Base-by-base conservation (phyloP, 495 filamentous ascomycete genomes). In the Hypoxylon subgilvum region DNA sequence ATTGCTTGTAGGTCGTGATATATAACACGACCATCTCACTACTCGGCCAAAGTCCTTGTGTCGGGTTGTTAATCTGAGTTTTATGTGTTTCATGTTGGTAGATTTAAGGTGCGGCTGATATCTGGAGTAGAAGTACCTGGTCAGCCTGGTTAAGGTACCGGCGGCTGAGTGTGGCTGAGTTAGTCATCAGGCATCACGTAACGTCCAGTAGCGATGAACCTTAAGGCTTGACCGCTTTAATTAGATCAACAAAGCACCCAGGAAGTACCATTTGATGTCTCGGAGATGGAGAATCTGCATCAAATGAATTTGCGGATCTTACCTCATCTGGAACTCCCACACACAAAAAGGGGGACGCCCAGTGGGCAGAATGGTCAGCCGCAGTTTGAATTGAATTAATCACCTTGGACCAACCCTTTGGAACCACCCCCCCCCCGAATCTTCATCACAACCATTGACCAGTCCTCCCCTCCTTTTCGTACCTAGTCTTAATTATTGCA, bases 101-200 rank as follows among this genome's bases (percentile, higher is more conserved):
- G n/a, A 42, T 38, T 43, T 56, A 28, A 21, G 30, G 43, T 63
- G 59, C 46, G 52, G 59, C 59, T 63, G 59, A 57, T 48, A 30
- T 30, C 35, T 46, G 40, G 10, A 23, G 31, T 16, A 45, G 39
- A 23, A 52, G 44, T 16, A 19, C n/a, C 3, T 34, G 12, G 21
- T 12, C 7, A 23, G 6, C n/a, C n/a, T n/a, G 31, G 31, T 12
- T 10, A 19, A 38, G 18, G n/a, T 27, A 27, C n/a, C 10, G 13
- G 41, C 30, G 41, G 41, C 41, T 44, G 12, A 18, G 23, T 31
- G 41, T 44, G 41, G 41, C 41, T 1, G 41, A 12, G 23, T 13
- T 7, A 21, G 27, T 42, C 21, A 27, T 9, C 43, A 49, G 8
- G 23, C 8, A 27, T 8, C 23, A n/a, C n/a, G n/a, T n/a, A n/a